A percentile compares a stretch with the other conserved stretches of the same genome.
Conservation (phyloP, 345 rosid genomes). For the Cochlearia excelsa region DNA sequence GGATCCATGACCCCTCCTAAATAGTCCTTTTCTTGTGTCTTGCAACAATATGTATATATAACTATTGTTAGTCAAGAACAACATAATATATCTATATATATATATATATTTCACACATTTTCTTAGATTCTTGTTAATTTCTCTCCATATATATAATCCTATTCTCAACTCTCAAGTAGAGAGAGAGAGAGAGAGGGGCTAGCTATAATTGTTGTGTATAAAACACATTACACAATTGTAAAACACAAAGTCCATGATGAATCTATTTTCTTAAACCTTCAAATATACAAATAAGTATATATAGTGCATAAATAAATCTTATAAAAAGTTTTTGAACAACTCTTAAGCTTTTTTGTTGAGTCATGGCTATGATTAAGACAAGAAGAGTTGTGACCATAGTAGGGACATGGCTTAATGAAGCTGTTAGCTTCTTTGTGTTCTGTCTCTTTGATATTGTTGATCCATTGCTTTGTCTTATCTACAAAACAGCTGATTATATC, state of each 20-base stretch:
- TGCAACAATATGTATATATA: neutral
- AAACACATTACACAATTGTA: slow-evolving; percentile 8
- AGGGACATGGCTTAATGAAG: slow-evolving; percentile 47
- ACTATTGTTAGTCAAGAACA: too few species aligned
- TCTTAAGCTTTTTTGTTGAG: neutral
- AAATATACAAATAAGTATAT: slow-evolving; percentile 16
- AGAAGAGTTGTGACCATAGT: slow-evolving; percentile 34
- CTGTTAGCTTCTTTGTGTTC: slow-evolving; percentile 74
- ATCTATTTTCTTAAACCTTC: slow-evolving; percentile 13
- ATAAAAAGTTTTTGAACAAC: slow-evolving; percentile 1
- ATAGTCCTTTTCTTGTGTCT: slow-evolving; percentile 14
- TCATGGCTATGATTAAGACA: slow-evolving; percentile 36
- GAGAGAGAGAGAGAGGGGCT: slow-evolving; percentile 3
- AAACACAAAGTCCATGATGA: slow-evolving; percentile 13
- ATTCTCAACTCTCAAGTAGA: slow-evolving; percentile 18
- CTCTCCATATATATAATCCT: slow-evolving; percentile 13
- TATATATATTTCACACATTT: slow-evolving; percentile 10
- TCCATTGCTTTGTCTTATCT: slow-evolving; percentile 55
- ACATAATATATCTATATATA: too few species aligned
- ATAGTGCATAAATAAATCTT: too few species aligned
- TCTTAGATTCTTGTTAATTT: too few species aligned
- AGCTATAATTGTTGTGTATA: neutral
- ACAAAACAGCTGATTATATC: slow-evolving; percentile 69
- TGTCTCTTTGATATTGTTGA: slow-evolving; percentile 76
- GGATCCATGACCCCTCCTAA: slow-evolving; percentile 24